phyloP scores from a whole-genome alignment of 345 rosid species.

The Ceriops decandra region DNA sequence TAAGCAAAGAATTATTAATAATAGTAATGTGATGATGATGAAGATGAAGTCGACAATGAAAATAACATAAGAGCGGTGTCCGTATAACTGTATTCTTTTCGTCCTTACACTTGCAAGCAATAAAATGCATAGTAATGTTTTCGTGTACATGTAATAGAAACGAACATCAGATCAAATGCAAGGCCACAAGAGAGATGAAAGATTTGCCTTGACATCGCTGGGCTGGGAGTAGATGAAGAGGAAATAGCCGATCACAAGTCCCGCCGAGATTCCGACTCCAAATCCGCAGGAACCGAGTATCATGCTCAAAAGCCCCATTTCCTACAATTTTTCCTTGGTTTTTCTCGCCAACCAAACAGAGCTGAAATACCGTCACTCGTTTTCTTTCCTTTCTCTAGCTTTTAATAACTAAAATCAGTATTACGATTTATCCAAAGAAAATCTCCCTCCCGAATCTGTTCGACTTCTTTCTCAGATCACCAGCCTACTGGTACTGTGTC shows the following conservation, averaged over 20 bases:
- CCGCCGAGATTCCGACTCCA: slow-evolving; percentile 73
- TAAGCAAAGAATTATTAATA: too few species aligned
- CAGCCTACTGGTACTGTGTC: background rate
- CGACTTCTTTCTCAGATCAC: background rate
- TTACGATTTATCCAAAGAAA: background rate
- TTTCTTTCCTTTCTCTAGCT: background rate
- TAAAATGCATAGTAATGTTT: too few species aligned
- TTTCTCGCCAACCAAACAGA: background rate
- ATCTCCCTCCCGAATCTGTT: background rate
- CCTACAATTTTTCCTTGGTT: background rate
- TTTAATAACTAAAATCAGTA: background rate
- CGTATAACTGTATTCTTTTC: too few species aligned
- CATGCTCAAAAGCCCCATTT: slow-evolving; percentile 73
- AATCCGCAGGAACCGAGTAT: slow-evolving; percentile 76
- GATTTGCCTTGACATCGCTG: slow-evolving; percentile 60
- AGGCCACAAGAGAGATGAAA: background rate
- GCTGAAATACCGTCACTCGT: background rate
- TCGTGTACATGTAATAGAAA: background rate
- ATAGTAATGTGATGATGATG: too few species aligned
- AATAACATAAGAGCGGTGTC: too few species aligned
- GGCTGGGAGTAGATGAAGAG: slow-evolving; percentile 79
- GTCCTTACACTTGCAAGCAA: background rate
- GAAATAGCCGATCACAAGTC: slow-evolving; percentile 73
- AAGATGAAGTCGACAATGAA: too few species aligned
- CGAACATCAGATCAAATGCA: background rate